Conservation (phyloP, 2,329 filamentous ascomycete genomes). For the Fusarium floridanum region DNA sequence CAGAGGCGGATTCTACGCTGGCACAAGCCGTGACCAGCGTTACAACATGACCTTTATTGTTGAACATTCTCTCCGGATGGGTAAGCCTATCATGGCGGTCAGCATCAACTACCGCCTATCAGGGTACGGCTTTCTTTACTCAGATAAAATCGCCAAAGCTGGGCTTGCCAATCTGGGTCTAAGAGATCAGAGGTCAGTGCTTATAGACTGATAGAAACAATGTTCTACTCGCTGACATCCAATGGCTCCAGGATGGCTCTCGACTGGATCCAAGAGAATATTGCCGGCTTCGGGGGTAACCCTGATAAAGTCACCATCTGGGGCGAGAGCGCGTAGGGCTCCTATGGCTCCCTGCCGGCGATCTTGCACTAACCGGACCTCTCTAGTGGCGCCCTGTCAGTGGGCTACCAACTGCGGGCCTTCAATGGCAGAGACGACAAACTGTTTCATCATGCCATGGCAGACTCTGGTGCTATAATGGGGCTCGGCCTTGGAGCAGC, state of each 20-base stretch:
- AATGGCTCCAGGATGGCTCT: not conserved
- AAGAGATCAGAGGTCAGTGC: not conserved
- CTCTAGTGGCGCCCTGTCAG: not conserved
- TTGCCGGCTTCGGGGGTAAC: not conserved
- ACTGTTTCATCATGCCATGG: not conserved
- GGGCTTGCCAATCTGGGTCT: not conserved
- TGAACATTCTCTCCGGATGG: not conserved
- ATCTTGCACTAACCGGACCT: not conserved
- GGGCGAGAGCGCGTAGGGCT: not conserved
- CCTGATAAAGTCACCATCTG: not conserved
- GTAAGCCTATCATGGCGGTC: not conserved
- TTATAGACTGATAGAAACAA: not conserved
- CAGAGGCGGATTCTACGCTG: not conserved
- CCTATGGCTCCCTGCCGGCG: not conserved
- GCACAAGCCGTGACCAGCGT: not conserved
- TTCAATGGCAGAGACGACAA: not conserved
- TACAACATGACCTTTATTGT: not conserved
- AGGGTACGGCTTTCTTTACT: not conserved
- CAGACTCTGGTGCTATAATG: not conserved
- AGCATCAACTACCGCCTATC: not conserved
- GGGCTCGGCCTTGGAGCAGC: not conserved
- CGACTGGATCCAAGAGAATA: not conserved
- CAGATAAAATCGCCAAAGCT: not conserved
- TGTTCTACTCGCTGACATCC: not conserved
- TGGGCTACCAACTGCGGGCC: not conserved